A percentile compares a stretch with the other conserved stretches of the same genome.
phyloP scores from a whole-genome alignment of 768 basidiomycete species.

The Lactarius psammicola region DNA sequence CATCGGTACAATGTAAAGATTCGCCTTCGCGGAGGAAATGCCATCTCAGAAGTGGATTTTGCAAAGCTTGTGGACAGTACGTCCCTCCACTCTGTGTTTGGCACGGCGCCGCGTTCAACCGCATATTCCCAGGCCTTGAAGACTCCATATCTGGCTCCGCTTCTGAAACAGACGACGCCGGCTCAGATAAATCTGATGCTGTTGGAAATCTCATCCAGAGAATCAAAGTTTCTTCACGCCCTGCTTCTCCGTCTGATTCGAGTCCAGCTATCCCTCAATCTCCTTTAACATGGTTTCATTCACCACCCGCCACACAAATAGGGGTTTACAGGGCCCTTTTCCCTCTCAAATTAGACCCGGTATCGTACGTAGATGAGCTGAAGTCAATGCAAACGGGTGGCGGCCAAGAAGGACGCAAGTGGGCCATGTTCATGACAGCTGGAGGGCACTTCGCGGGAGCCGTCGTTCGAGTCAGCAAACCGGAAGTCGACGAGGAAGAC shows the following conservation, averaged over 20 bases:
- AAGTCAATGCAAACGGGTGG: slow-evolving; percentile 58
- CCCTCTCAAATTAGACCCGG: slow-evolving; percentile 43
- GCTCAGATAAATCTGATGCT: slow-evolving; percentile 60
- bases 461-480: slow-evolving; percentile 65
- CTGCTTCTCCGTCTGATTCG: slow-evolving; percentile 46
- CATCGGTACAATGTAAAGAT: slow-evolving; percentile 96
- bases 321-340: slow-evolving; percentile 83
- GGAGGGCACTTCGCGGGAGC: slow-evolving; percentile 98
- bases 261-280: slow-evolving; percentile 51
- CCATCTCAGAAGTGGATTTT: slow-evolving; percentile 72
- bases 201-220: slow-evolving; percentile 67
- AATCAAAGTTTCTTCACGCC: slow-evolving; percentile 47
- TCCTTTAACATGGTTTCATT: slow-evolving; percentile 88
- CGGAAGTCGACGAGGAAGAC: slow-evolving; percentile 44
- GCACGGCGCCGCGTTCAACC: neutral
- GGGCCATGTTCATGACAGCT: slow-evolving; percentile 96
- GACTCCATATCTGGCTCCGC: slow-evolving; percentile 93
- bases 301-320: slow-evolving; percentile 81
- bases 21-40: slow-evolving; percentile 58
- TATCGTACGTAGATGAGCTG: slow-evolving; percentile 58
- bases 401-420: slow-evolving; percentile 60
- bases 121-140: slow-evolving; percentile 53
- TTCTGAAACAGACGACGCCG: slow-evolving; percentile 59
- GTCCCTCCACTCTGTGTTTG: slow-evolving; percentile 27
- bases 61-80: slow-evolving; percentile 77